Evolutionary conservation across 1,284 basidiomycete species (phyloP), one percentile per base, ranked within the genome.

Genomic region (Peniophora sp.): DNA sequence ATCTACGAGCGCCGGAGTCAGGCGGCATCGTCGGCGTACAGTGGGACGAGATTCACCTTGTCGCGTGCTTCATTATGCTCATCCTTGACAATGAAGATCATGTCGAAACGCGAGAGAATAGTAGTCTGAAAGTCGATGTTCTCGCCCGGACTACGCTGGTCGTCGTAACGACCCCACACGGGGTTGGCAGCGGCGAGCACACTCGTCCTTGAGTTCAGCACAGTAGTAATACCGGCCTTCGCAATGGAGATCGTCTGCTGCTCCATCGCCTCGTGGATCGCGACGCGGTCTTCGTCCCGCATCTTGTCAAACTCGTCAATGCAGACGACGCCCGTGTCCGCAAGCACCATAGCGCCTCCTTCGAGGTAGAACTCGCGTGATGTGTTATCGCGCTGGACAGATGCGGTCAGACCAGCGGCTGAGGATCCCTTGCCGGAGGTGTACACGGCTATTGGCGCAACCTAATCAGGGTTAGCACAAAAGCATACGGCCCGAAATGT

Each of bases 281-380:
- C 97, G 2, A 99, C 97, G 53, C 97, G 85, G 64, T 99, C 97
- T 68, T 98, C 96, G 63, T 99, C 97, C 25, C 96, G 79, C 97
- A 99, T 99, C 77, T 99, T 99, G 74, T 99, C 97, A 62, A 99
- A 99, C 68, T 99, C 97, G 64, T 99, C 97, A 63, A 99, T 99
- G 65, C 97, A 99, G 19, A 99, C 97, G 14, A 99, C 95, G 24
- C 97, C 97, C 3, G 92, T 94, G 64, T 99, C 97, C 0, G 97
- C 97, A 25, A 99, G 80, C 9, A 99, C 97, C 97, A 99, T 99
- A 1, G 97, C 97, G 24, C 97, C 97, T 3, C 97, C 97, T 74
- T 99, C 97, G 9, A 99, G 81, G 68, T 96, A 99, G 67, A 99
- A 99, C 66, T 99, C 97, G 45, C 97, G 83, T 92, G 95, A 91